These are phyloP conservation scores for Penicillium sclerotiorum DNA, from an alignment of 2,329 filamentous ascomycete genomes.

Conservation along the genomic window DNA sequence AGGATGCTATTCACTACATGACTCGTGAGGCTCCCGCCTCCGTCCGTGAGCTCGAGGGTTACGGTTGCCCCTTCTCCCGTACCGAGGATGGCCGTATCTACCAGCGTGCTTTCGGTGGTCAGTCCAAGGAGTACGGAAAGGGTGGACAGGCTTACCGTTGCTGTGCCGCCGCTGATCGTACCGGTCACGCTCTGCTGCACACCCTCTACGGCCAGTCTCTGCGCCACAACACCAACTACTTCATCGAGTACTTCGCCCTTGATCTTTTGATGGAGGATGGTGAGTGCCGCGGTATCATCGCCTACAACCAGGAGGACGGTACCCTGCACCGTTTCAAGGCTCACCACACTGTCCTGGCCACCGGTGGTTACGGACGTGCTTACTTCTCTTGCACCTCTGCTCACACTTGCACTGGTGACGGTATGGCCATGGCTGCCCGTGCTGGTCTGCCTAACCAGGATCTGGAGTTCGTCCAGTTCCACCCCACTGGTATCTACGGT, in stretches of 20 bases:
- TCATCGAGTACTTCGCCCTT: conserved; percentile 98
- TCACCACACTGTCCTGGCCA: conserved; percentile 95
- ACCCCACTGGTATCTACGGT: conserved; percentile 98
- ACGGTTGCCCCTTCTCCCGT: conserved; percentile 89
- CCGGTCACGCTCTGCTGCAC: conserved; percentile 95
- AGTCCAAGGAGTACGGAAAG: conserved; percentile 93
- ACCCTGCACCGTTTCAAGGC: conserved; percentile 96
- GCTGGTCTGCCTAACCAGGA: conserved; percentile 98
- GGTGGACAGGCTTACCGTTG: conserved; percentile 97
- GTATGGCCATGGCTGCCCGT: conserved; percentile 98
- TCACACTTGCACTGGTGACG: conserved; percentile 97
- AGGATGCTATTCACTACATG: conserved; percentile 99
- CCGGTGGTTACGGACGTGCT: conserved; percentile 94
- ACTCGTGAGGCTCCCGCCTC: conserved; percentile 89
- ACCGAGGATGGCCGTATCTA: conserved; percentile 97
- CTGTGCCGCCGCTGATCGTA: conserved; percentile 94
- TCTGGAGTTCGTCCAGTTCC: conserved; percentile 99
- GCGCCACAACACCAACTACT: conserved; percentile 98
- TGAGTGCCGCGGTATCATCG: conserved; percentile 92
- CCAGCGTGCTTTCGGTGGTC: conserved; percentile 97
- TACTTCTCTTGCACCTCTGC: conserved; percentile 99
- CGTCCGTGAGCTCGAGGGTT: conserved; percentile 94
- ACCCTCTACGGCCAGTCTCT: conserved; percentile 98
- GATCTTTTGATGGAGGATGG: conserved; percentile 98
- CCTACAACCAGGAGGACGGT: conserved; percentile 98